Evolutionary conservation across 768 basidiomycete species (phyloP), one percentile per base, ranked within the genome.

Genomic region (Nevesoporus exiguus): DNA sequence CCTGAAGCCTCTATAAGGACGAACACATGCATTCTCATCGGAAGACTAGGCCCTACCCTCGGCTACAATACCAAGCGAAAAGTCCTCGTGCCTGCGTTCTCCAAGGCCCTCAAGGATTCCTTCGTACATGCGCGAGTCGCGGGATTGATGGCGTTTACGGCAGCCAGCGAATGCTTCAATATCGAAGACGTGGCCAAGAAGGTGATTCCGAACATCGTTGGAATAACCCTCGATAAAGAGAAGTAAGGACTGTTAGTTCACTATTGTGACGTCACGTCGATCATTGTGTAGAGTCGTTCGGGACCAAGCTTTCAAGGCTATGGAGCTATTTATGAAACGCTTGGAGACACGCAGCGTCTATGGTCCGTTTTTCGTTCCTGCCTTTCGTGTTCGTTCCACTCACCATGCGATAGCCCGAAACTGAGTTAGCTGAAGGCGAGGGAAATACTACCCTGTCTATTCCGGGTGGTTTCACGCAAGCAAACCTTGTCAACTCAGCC

Each of bases 31-130:
- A 98, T 99, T 60, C 82, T 98, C 4, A 84, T 99, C 52, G 96
- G 95, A 17, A 83, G 96, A 7, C 78, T 99, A 6, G 94, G 90
- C 0, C 91, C 92, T 0, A 80, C 82, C 2, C 74, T 99, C 1
- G 90, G 90, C 1, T 82, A 88, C 53, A 87, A 93, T 62, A 97
- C 96, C 3, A 93, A 94, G 68, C 83, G 87, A 60, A 98, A 98
- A 65, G 93, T 99, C n/a, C 82, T 99, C 7, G 91, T 98, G 1
- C 93, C 95, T 4, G 97, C 97, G 5, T 98, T 98, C 69, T 80
- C 88, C 4, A 80, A 93, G 42, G 90, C 92, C 2, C 67, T 98
- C 36, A 93, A 93, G 66, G 97, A 99, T 66, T 70, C 82, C 0
- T 98, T 98, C 67, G 86, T 96, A 0, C 96, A 96, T 67, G 87